These are phyloP conservation scores for Penicillium soppii DNA, from an alignment of 495 filamentous ascomycete genomes.

Conservation along the genomic window DNA sequence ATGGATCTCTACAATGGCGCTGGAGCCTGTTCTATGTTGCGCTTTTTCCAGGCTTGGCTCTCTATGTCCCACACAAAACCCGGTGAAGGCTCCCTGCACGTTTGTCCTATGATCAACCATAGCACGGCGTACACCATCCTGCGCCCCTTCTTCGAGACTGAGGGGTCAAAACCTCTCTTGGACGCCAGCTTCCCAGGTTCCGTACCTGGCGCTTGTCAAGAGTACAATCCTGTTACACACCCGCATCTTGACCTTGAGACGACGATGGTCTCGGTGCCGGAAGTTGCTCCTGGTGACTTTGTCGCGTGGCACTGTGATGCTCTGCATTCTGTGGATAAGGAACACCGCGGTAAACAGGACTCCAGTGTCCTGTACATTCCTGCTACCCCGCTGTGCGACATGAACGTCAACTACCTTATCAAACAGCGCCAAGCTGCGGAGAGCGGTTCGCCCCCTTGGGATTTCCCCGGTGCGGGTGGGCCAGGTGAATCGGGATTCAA, in stretches of 20 bases:
- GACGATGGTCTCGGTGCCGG: constrained; percentile 79
- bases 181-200: constrained; percentile 66
- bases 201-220: constrained; percentile 72
- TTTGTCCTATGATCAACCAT: constrained; percentile 75
- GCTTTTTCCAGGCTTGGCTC: constrained; percentile 88
- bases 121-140: constrained; percentile 79
- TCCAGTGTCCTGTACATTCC: constrained; percentile 87
- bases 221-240: constrained; percentile 68
- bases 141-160: constrained; percentile 72
- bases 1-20: constrained; percentile 81
- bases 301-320: constrained; percentile 90
- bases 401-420: constrained; percentile 66
- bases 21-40: constrained; percentile 79
- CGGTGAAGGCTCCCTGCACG: constrained; percentile 74
- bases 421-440: constrained; percentile 62
- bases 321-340: constrained; percentile 78
- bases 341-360: constrained; percentile 68
- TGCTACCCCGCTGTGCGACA: constrained; percentile 73
- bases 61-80: constrained; percentile 71
- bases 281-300: constrained; percentile 78
- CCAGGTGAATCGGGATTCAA: constrained; percentile 43
- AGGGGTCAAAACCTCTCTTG: constrained; percentile 48
- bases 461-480: constrained; percentile 62
- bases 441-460: constrained; percentile 48
- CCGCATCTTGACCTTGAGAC: constrained; percentile 70